Evolutionary conservation across 371 early-diverging fungal species (phyloP), one percentile per base, ranked within the genome.

Genomic region (Cladochytrium tenue): DNA sequence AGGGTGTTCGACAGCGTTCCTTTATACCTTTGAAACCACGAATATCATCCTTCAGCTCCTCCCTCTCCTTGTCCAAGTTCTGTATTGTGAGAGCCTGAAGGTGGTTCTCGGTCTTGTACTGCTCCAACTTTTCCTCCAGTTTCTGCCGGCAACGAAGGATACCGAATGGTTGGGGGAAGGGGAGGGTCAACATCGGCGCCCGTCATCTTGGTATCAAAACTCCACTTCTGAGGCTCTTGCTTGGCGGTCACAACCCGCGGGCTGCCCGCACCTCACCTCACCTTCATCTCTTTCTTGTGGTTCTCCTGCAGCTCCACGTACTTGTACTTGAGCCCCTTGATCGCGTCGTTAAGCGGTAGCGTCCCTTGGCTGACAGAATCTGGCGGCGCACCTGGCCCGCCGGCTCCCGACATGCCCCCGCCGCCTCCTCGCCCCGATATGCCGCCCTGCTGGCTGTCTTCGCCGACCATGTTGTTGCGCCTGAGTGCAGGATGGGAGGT

Each of bases 291-390:
- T 34, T 58, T n/a, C 57, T 74, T 75, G 63, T 79, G 72, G n/a
- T 35, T 62, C 25, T 74, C 76, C 61, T 79, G 80, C n/a, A 79
- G 68, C 63, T 79, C 77, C 51, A 73, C 64, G 60, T 76, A 79
- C 56, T 79, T 76, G 31, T 13, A 25, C 63, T 76, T 75, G 33
- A 79, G 60, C 15, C 64, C 66, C 51, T 70, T 64, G 51, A 79
- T 76, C 15, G 67, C 72, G 30, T 75, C 75, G n/a, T 69, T 71
- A 7, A 78, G 63, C 13, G 77, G 74, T 17, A 60, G 63, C 2
- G 72, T 34, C 17, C 63, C 53, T 51, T 56, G 58, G 20, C 35
- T 53, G 13, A 61, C 32, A 23, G 31, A 25, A 10, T 58, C 20
- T 25, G 20, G 31, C 55, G 27, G 55, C 17, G 17, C 55, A 33